Percentiles rank a stretch among this genome's conserved stretches.
Conservation (phyloP, 2,329 filamentous ascomycete genomes). For the Davidsoniella neocaledoniae region DNA sequence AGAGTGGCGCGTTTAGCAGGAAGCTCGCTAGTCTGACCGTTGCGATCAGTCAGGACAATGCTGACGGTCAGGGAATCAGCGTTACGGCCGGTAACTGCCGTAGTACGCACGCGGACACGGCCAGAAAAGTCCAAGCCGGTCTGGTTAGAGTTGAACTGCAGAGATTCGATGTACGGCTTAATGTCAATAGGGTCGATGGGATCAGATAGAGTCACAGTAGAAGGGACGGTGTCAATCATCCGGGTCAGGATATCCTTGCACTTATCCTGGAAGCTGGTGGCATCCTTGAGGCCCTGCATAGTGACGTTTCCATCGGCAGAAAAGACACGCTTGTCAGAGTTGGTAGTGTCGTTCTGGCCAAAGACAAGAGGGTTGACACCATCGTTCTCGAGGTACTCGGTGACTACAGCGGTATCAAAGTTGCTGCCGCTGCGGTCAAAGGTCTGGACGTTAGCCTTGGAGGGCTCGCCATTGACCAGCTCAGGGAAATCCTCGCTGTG, state of each 20-base stretch:
- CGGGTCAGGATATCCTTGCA: slow-evolving; percentile 19
- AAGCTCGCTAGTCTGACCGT: slow-evolving; percentile 10
- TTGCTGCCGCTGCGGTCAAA: slow-evolving; percentile 22
- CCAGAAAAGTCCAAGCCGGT: slow-evolving; percentile 16
- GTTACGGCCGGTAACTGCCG: slow-evolving; percentile 14
- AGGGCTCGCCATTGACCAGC: slow-evolving; percentile 21
- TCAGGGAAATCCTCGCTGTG: slow-evolving; percentile 23
- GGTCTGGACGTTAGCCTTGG: slow-evolving; percentile 19
- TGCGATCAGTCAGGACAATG: slow-evolving; percentile 15
- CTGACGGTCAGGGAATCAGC: slow-evolving; percentile 15
- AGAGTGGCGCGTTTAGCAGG: not conserved
- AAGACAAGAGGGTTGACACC: slow-evolving; percentile 27
- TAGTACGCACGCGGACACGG: slow-evolving; percentile 16
- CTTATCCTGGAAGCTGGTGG: slow-evolving; percentile 21
- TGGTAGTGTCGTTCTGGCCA: slow-evolving; percentile 21
- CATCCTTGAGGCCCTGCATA: slow-evolving; percentile 23
- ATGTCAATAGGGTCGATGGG: slow-evolving; percentile 18
- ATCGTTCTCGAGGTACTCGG: slow-evolving; percentile 25
- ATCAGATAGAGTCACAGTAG: slow-evolving; percentile 17
- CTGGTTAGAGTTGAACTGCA: slow-evolving; percentile 17
- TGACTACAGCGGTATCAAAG: slow-evolving; percentile 28
- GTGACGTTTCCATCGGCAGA: slow-evolving; percentile 27
- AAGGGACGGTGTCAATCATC: slow-evolving; percentile 23
- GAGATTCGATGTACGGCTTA: slow-evolving; percentile 19
- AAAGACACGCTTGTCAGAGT: slow-evolving; percentile 28